Percentiles rank a stretch among this genome's conserved stretches.
Conservation (phyloP, 2,329 filamentous ascomycete species). For the Botrytis elliptica region DNA sequence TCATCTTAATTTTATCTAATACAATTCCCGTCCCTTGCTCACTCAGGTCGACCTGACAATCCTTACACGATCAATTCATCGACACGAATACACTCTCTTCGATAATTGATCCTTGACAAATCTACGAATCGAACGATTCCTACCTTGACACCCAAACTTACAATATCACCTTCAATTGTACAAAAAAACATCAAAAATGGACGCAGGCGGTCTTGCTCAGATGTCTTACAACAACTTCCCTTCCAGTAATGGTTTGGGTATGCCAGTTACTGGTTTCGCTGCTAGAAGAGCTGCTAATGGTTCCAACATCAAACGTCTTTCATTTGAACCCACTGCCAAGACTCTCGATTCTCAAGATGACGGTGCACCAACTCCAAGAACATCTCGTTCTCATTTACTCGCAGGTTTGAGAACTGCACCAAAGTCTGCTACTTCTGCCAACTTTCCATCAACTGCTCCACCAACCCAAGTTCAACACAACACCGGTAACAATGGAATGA, state of each 20-base stretch:
- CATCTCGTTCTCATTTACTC: conserved; percentile 90
- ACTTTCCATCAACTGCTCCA: conserved; percentile 65
- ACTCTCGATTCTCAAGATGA: conserved; percentile 67
- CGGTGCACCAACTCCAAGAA: conserved; percentile 77
- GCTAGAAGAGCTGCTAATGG: conserved; percentile 71
- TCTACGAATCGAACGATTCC: conserved; percentile 1
- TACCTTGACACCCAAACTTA: background rate
- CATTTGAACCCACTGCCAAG: conserved; percentile 64
- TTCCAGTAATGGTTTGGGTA: conserved; percentile 68
- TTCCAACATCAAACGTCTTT: conserved; percentile 87
- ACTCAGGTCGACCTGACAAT: conserved; percentile 8
- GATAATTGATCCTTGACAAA: background rate
- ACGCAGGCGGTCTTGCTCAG: conserved; percentile 99
- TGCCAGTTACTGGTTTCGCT: conserved; percentile 77
- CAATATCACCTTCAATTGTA: conserved; percentile 26
- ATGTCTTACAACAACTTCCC: conserved; percentile 88
- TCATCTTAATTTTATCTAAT: conserved; percentile 23
- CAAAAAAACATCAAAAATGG: conserved; percentile 52
- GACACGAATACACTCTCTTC: background rate
- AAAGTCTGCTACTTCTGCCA: conserved; percentile 73
- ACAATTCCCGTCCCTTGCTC: background rate
- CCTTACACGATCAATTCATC: background rate
- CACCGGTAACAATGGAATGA: conserved; percentile 27
- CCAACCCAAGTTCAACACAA: conserved; percentile 51
- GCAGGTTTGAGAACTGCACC: conserved; percentile 91